These are phyloP conservation scores for Entelexis sorbosivorans DNA, from an alignment of 1,139 yeast genomes.

Conservation along the genomic window DNA sequence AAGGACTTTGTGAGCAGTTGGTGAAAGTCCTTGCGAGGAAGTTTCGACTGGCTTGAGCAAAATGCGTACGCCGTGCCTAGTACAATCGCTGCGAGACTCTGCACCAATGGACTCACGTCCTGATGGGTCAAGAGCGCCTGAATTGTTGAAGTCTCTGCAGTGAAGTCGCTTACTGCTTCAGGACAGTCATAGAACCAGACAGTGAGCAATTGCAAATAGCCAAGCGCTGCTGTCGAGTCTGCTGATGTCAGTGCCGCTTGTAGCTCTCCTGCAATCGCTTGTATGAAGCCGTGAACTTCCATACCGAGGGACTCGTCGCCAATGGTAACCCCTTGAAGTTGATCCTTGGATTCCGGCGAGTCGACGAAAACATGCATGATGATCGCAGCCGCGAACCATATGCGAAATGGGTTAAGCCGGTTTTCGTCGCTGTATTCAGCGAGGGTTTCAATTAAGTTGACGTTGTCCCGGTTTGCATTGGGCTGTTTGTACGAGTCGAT, in stretches of 20 bases:
- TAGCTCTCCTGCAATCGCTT: slow-evolving; percentile 67
- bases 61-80: slow-evolving; percentile 78
- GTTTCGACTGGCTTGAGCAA: slow-evolving; percentile 59
- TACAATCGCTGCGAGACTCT: slow-evolving; percentile 63
- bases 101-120: slow-evolving; percentile 37
- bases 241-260: slow-evolving; percentile 50
- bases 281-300: slow-evolving; percentile 63
- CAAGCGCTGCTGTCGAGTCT: slow-evolving; percentile 45
- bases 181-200: slow-evolving; percentile 73
- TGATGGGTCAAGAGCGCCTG: slow-evolving; percentile 60
- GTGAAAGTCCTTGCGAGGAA: slow-evolving; percentile 47
- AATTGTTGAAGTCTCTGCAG: slow-evolving; percentile 54
- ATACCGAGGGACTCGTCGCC: slow-evolving; percentile 60
- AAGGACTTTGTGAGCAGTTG: slow-evolving; percentile 53
- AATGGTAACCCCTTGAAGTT: slow-evolving; percentile 44
- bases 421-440: slow-evolving; percentile 60
- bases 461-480: slow-evolving; percentile 11
- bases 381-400: slow-evolving; percentile 74
- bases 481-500: slow-evolving; percentile 26
- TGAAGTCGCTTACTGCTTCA: slow-evolving; percentile 63
- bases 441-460: slow-evolving; percentile 54
- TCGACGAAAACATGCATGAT: slow-evolving; percentile 55
- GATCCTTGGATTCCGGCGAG: slow-evolving; percentile 38
- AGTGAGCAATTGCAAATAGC: slow-evolving; percentile 65
- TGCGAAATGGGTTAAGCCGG: slow-evolving; percentile 66